Base-by-base conservation (phyloP, 305 asterid genomes). In the Stenogyne calaminthoides region DNA sequence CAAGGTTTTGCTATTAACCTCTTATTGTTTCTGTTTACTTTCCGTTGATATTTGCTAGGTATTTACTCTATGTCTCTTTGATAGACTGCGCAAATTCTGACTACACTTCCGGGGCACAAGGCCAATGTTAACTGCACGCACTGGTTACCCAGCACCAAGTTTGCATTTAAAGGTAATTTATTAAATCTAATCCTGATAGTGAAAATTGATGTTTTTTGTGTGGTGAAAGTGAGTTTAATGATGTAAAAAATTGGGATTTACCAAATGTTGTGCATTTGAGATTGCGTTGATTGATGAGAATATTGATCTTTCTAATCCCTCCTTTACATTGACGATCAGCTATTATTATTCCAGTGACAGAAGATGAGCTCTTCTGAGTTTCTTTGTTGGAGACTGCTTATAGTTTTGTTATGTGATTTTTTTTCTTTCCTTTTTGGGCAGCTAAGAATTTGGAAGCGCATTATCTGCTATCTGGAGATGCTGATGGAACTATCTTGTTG, bases 31-130 rank as follows among this genome's bases (percentile, higher is more conserved):
- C 56, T n/a, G 2, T 46, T 44, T 34, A 22, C 9, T 2, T 64
- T 47, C 62, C 56, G 9, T 34, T 36, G 16, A 12, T 37, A 0
- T 1, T 5, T 58, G 52, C 74, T 49, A 9, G 29, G 29, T 66
- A 2, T 46, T 73, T 36, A 52, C 61, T 73, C 22, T 69, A 19
- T 7, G 3, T 79, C 55, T 75, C 9, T 12, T 80, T 46, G 27
- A 64, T 79, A 94, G 97, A 87, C 85, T 76, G 97, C 97, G 18
- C 96, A 94, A 73, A 90, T 91, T 71, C 69, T 90, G 85, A 85
- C 89, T 46, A 94, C 99, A 54, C 98, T 94, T 74, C 96, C 98
- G 58, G 99, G 96, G 64, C 98, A 94, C 78, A 90, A 84, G 66
- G 95, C 97, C 42, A 77, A 74, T 74, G 99, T 94, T 9, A 91